These are phyloP conservation scores for Cyanodermella asteris DNA, from an alignment of 2,329 filamentous ascomycete genomes.

Conservation along the genomic window DNA sequence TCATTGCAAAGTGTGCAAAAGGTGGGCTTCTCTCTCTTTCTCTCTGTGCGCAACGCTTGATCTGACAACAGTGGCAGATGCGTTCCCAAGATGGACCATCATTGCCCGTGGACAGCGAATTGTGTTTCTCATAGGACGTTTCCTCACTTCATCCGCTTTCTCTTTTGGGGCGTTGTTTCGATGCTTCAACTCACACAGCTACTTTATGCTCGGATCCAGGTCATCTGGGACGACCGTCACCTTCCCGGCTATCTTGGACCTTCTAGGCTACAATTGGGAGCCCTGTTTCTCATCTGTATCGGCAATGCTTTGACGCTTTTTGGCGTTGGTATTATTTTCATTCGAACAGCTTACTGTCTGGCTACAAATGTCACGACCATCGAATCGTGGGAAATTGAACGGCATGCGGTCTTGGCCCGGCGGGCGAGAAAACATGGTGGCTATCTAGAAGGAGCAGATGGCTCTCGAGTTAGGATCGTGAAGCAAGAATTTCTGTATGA, in stretches of 20 bases:
- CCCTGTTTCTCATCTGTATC: slow-evolving; percentile 31
- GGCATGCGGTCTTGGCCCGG: slow-evolving; percentile 23
- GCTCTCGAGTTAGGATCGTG: slow-evolving; percentile 28
- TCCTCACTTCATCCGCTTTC: slow-evolving; percentile 42
- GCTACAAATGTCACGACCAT: slow-evolving; percentile 40
- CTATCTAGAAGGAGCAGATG: slow-evolving; percentile 34
- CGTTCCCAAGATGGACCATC: slow-evolving; percentile 44
- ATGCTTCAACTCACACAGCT: slow-evolving; percentile 35
- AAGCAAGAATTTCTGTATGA: slow-evolving; percentile 46
- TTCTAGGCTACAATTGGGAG: slow-evolving; percentile 25
- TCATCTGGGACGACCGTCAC: slow-evolving; percentile 32
- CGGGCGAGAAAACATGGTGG: slow-evolving; percentile 30
- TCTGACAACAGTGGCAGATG: slow-evolving; percentile 20
- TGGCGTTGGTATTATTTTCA: slow-evolving; percentile 29
- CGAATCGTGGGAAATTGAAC: slow-evolving; percentile 37
- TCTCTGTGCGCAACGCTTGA: not conserved
- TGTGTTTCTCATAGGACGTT: slow-evolving; percentile 44
- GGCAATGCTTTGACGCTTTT: slow-evolving; percentile 36
- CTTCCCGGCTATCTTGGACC: slow-evolving; percentile 37
- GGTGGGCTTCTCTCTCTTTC: slow-evolving; percentile 16
- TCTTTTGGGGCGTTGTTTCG: slow-evolving; percentile 35
- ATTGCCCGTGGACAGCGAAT: slow-evolving; percentile 45
- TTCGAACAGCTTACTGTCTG: slow-evolving; percentile 32
- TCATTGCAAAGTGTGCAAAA: slow-evolving; percentile 41
- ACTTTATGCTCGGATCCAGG: slow-evolving; percentile 26